Percentiles rank a stretch among this genome's conserved stretches.
Conservation (phyloP, 345 rosid genomes). For the Noccaea caerulescens region DNA sequence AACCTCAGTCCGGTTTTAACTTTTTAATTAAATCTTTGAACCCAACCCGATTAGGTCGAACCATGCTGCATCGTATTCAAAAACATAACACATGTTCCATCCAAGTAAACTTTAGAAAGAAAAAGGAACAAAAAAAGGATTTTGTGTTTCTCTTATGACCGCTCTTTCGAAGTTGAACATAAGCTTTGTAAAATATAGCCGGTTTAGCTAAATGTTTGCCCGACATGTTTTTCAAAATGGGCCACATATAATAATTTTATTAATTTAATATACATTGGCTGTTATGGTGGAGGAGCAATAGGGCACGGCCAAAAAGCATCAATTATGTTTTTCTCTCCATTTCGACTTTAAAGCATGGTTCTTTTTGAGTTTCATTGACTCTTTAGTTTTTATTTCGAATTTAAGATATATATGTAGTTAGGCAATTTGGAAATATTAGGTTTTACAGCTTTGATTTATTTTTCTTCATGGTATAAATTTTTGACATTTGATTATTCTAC, state of each 20-base stretch:
- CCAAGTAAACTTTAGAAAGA: background rate
- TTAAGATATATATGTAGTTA: background rate
- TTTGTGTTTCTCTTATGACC: background rate
- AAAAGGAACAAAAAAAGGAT: too few species aligned
- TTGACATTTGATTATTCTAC: too few species aligned
- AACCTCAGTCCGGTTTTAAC: background rate
- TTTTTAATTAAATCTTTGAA: too few species aligned
- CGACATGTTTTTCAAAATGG: slow-evolving; percentile 13
- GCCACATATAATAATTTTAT: slow-evolving; percentile 7
- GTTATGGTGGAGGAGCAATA: background rate
- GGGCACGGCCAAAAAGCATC: slow-evolving; percentile 10
- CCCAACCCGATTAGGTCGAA: too few species aligned
- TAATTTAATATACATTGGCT: background rate
- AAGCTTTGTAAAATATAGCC: slow-evolving; percentile 5
- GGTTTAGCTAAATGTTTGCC: slow-evolving; percentile 5
- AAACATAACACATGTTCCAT: too few species aligned
- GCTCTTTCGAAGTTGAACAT: background rate
- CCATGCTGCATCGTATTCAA: too few species aligned
- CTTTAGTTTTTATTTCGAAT: background rate
- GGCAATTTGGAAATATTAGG: too few species aligned
- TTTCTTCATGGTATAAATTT: too few species aligned
- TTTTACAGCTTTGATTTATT: too few species aligned
- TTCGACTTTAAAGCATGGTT: background rate
- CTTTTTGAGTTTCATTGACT: background rate
- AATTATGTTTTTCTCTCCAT: background rate